Conservation (phyloP, 2,329 filamentous ascomycete species). For the Shiraia bambusicola region DNA sequence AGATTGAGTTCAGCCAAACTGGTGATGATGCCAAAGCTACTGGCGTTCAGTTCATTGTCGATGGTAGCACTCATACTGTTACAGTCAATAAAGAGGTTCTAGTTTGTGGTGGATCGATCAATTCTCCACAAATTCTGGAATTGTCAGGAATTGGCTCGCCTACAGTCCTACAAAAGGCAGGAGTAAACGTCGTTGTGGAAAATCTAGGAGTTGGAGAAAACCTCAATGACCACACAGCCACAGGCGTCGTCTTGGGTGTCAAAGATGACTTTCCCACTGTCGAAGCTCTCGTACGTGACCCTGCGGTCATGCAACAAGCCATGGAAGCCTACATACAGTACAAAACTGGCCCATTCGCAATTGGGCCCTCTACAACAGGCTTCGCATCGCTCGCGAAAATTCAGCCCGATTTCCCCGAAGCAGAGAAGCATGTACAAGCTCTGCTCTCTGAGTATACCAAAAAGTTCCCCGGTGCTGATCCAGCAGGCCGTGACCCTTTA, state of each 20-base stretch:
- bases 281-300: conserved; percentile 25
- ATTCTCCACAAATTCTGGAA: conserved; percentile 37
- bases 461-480: conserved; percentile 23
- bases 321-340: conserved; percentile 30
- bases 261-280: conserved; percentile 32
- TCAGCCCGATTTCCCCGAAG: conserved; percentile 21
- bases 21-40: conserved; percentile 45
- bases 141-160: conserved; percentile 34
- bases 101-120: conserved; percentile 28
- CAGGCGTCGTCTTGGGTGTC: conserved; percentile 18
- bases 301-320: conserved; percentile 28
- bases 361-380: conserved; percentile 26
- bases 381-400: conserved; percentile 25
- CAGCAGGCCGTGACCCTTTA: conserved; percentile 23
- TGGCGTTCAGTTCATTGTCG: conserved; percentile 41
- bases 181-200: conserved; percentile 32
- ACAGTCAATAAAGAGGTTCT: conserved; percentile 36
- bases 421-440: conserved; percentile 23
- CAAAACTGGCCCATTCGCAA: conserved; percentile 32
- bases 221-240: conserved; percentile 39
- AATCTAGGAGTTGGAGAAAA: conserved; percentile 39
- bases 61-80: conserved; percentile 34
- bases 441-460: conserved; percentile 18
- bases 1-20: conserved; percentile 50
- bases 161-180: conserved; percentile 27